Percentiles rank a stretch among this genome's conserved stretches.
phyloP scores from a whole-genome alignment of 495 filamentous ascomycete species.

The Xylaria flabelliformis region DNA sequence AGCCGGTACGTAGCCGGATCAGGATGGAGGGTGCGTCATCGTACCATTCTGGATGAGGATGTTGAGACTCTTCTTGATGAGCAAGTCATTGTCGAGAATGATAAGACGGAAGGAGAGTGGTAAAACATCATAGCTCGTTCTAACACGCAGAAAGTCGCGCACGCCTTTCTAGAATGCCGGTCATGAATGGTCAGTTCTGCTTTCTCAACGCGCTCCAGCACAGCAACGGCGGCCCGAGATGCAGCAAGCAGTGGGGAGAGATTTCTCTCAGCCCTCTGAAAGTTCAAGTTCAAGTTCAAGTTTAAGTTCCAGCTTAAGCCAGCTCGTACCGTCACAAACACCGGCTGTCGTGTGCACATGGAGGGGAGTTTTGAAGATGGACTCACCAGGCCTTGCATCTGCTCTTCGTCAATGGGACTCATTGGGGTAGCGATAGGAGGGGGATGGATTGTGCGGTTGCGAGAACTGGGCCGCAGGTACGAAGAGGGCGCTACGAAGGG shows the following conservation, averaged over 20 bases:
- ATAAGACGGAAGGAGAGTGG: constrained; percentile 97
- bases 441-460: constrained; percentile 50
- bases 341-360: neutral
- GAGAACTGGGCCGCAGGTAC: constrained; percentile 75
- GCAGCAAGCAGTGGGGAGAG: neutral
- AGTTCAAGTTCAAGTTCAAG: neutral
- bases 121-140: constrained; percentile 97
- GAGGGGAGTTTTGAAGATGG: constrained; percentile 17
- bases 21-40: neutral
- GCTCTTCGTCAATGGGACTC: constrained; percentile 84
- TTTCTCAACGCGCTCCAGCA: neutral
- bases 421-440: constrained; percentile 61
- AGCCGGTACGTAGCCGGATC: neutral
- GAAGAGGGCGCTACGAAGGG: constrained; percentile 80
- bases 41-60: constrained; percentile 97
- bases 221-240: neutral
- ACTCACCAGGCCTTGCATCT: constrained; percentile 89
- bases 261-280: neutral
- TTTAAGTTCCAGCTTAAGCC: neutral
- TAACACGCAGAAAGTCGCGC: constrained; percentile 94
- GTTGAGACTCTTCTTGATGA: constrained; percentile 96
- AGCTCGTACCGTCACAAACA: constrained; percentile 6
- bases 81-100: constrained; percentile 89
- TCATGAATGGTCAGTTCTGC: constrained; percentile 12
- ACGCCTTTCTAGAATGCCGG: constrained; percentile 70